Conservation (phyloP, 306 rosid genomes). For the Hylodesmum podocarpum region DNA sequence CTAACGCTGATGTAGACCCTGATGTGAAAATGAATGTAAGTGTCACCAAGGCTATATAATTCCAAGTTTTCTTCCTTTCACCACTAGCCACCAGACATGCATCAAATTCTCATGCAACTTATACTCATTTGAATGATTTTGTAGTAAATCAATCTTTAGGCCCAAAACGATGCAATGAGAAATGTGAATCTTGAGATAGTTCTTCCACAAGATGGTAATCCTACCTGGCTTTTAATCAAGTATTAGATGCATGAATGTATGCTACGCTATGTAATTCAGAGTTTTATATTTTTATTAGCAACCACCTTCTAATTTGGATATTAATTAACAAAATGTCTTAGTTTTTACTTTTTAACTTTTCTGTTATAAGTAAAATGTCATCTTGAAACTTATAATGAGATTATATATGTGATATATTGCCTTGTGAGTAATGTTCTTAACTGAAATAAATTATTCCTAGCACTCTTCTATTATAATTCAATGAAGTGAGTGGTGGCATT, state of each 20-base stretch:
- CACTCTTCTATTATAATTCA: not conserved
- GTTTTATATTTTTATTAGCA: not conserved
- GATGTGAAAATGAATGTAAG: constrained; percentile 85
- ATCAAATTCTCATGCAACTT: not conserved
- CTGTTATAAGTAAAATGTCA: not conserved
- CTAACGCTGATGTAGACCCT: constrained; percentile 71
- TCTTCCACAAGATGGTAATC: constrained; percentile 47
- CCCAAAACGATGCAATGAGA: constrained; percentile 26
- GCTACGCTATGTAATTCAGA: not conserved
- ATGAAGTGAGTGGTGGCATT: not conserved
- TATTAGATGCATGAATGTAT: not conserved
- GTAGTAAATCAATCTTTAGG: constrained; percentile 21
- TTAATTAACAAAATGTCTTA: not conserved
- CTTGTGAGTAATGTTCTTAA: not conserved
- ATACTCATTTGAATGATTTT: not conserved
- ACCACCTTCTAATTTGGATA: not conserved
- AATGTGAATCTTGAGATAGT: constrained; percentile 39
- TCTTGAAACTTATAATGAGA: not conserved
- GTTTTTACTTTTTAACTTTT: not conserved
- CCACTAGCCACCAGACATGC: not conserved
- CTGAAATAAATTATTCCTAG: not conserved
- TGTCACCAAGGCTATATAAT: not conserved
- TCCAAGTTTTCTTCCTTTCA: constrained; percentile 7
- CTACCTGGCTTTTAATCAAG: not conserved
- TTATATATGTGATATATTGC: not conserved